Conservation (phyloP, 352 stramenopile genomes). For the Halophytophthora polymorphica region DNA sequence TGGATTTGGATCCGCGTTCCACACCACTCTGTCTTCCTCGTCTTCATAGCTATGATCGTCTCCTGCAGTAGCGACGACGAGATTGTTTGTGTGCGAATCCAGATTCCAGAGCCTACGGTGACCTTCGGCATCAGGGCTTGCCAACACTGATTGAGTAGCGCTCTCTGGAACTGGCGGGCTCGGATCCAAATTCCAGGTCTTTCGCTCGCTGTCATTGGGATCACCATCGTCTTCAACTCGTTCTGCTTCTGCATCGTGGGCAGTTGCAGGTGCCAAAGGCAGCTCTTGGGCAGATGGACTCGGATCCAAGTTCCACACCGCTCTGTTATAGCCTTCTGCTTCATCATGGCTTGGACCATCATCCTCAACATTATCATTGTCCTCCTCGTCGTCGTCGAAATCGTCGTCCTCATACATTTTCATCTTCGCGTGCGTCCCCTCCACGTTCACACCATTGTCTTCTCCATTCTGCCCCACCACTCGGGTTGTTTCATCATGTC, state of each 20-base stretch:
- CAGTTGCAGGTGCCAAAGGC: background rate
- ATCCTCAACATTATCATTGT: background rate
- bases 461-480: background rate
- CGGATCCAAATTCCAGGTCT: slow-evolving; percentile 20
- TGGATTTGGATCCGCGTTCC: too few species aligned
- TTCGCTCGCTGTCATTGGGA: slow-evolving; percentile 1
- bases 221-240: background rate
- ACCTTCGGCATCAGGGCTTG: too few species aligned
- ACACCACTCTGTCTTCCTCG: background rate
- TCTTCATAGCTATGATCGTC: background rate
- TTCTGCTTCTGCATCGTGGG: background rate
- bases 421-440: background rate
- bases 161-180: background rate
- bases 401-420: slow-evolving; percentile 32
- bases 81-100: too few species aligned
- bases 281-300: background rate
- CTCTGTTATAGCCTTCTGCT: background rate
- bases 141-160: too few species aligned
- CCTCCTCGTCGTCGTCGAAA: slow-evolving; percentile 24
- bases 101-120: too few species aligned
- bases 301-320: slow-evolving; percentile 20
- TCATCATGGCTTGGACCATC: background rate
- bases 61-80: background rate
- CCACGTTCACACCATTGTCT: slow-evolving; percentile 1
- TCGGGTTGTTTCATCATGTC: background rate